These are phyloP conservation scores for Diaporthe longicolla DNA, from an alignment of 2,329 filamentous ascomycete species.

Conservation along the genomic window DNA sequence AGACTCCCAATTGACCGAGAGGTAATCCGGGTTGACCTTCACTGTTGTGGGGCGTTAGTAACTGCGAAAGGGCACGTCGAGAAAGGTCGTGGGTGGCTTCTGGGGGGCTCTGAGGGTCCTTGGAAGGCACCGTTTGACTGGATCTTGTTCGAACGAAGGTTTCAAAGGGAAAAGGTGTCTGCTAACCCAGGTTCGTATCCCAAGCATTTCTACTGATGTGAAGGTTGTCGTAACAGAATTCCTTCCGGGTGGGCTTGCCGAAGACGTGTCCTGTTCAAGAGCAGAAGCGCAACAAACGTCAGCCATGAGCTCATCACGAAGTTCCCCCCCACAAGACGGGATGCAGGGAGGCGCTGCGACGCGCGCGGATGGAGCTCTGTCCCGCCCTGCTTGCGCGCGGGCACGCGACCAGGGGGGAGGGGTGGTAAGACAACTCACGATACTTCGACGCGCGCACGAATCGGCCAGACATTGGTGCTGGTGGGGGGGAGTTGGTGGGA, in stretches of 20 bases:
- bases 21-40: conserved; percentile 93
- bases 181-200: conserved; percentile 83
- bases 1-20: conserved; percentile 98
- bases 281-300: conserved; percentile 41
- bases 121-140: too few species aligned
- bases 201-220: conserved; percentile 98
- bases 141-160: too few species aligned
- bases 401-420: conserved; percentile 43
- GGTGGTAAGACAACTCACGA: conserved; percentile 63
- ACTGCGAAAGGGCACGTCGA: too few species aligned
- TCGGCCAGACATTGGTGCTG: conserved; percentile 69
- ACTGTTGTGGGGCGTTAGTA: conserved; percentile 43
- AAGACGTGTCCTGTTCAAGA: conserved; percentile 87
- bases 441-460: conserved; percentile 79
- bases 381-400: conserved; percentile 40
- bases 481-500: neutral
- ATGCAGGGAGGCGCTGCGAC: neutral
- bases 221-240: conserved; percentile 98
- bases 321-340: conserved; percentile 45
- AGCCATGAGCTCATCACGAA: conserved; percentile 48
- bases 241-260: conserved; percentile 94
- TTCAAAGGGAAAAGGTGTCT: neutral
- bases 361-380: conserved; percentile 33
- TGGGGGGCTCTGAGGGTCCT: too few species aligned
- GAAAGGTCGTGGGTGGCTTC: too few species aligned